phyloP scores from a whole-genome alignment of 2,329 filamentous ascomycete species.

The Stemphylium lycopersici region DNA sequence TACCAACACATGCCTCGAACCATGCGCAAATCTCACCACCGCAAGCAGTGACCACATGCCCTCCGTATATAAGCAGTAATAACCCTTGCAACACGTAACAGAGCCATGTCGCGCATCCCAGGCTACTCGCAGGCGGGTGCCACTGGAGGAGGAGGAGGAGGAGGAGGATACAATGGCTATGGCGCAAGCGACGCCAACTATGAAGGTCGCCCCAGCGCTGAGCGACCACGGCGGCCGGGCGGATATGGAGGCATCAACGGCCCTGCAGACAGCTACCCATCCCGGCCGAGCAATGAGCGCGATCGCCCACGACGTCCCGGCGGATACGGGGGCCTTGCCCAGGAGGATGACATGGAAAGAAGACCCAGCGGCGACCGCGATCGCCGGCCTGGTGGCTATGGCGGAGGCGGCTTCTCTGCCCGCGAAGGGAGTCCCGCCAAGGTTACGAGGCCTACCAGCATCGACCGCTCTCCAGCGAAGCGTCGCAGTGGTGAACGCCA shows the following conservation, averaged over 20 bases:
- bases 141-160: slow-evolving; percentile 42
- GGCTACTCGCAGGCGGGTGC: slow-evolving; percentile 39
- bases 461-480: slow-evolving; percentile 51
- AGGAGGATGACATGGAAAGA: slow-evolving; percentile 29
- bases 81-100: slow-evolving; percentile 13
- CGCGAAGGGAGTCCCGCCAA: slow-evolving; percentile 34
- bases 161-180: slow-evolving; percentile 32
- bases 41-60: slow-evolving; percentile 23
- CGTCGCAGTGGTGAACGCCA: slow-evolving; percentile 49
- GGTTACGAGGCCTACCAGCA: slow-evolving; percentile 46
- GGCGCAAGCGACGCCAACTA: slow-evolving; percentile 25
- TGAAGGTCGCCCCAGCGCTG: slow-evolving; percentile 29
- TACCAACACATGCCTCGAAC: slow-evolving; percentile 6
- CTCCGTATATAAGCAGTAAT: slow-evolving; percentile 4
- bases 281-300: slow-evolving; percentile 26
- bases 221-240: slow-evolving; percentile 41
- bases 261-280: slow-evolving; percentile 22
- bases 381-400: slow-evolving; percentile 47
- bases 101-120: slow-evolving; percentile 46
- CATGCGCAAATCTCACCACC: slow-evolving; percentile 15
- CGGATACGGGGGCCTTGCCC: slow-evolving; percentile 38
- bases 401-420: slow-evolving; percentile 31
- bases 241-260: slow-evolving; percentile 37
- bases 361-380: slow-evolving; percentile 32
- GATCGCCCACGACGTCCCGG: slow-evolving; percentile 29